Evolutionary conservation across 257 asterid species (phyloP), one percentile per base, ranked within the genome.

Genomic region (Solanum appendiculatum): DNA sequence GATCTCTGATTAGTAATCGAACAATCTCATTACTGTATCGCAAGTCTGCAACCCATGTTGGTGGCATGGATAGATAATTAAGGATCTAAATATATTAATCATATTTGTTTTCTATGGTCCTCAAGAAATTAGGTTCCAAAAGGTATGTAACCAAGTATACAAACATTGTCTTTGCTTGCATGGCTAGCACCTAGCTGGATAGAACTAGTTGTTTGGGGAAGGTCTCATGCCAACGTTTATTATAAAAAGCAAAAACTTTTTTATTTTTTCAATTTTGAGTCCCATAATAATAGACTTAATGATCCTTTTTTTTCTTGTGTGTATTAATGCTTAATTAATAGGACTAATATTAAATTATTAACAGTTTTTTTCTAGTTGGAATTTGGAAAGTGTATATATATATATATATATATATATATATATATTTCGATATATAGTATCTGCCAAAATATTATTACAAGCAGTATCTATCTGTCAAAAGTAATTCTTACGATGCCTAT

Each of bases 1-100:
- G 1, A 16, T 51, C 1, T 6, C 3, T 51, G 16, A 6, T 51
- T 51, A 51, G 16, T 1, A 51, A 6, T 51, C 0, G 1, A 51
- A 16, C 16, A 16, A 0, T 16, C 2, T 16, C 16, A 16, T 18
- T 51, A 51, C 0, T 51, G 23, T 21, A 2, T 8, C 60, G 0
- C n/a, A n/a, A n/a, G n/a, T n/a, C n/a, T n/a, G n/a, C 4, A 34
- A 34, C 4, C 36, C 36, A 34, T 34, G 2, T 34, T 34, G 4
- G 36, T 34, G 54, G 13, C 54, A 46, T 46, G 18, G 18, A 46
- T 46, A 46, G 3, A 46, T 5, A 18, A 11, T 18, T 54, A 54
- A 54, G 64, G 25, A 7, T 54, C 11, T 18, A 54, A 21, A 18
- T 54, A 54, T 54, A 54, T 51, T 51, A 51, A 51, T 18, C 8